phyloP scores from a whole-genome alignment of 163 green algal genomes.

The Prototheca cutis region DNA sequence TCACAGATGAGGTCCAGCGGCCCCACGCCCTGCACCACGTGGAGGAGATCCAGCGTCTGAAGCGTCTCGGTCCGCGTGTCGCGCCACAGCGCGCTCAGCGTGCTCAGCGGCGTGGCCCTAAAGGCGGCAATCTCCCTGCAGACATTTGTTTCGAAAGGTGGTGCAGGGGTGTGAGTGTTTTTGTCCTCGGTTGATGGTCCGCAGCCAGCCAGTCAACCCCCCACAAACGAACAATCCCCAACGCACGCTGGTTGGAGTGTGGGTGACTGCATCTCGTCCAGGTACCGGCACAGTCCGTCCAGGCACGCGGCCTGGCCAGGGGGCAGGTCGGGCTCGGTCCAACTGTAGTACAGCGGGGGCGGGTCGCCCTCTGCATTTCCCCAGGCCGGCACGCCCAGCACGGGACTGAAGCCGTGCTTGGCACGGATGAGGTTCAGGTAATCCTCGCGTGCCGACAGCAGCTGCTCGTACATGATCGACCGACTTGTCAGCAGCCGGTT shows the following conservation, averaged over 20 bases:
- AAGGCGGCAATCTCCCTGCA: neutral
- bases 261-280: neutral
- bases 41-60: neutral
- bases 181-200: too few relatives aligned
- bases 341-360: constrained; percentile 1
- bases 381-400: neutral
- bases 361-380: neutral
- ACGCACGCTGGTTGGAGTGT: neutral
- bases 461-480: neutral
- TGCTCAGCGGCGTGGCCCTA: neutral
- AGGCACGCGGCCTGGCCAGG: neutral
- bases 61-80: neutral
- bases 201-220: too few relatives aligned
- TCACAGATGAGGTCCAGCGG: neutral
- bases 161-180: neutral
- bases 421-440: neutral
- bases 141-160: neutral
- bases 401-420: neutral
- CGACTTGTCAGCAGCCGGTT: constrained; percentile 1
- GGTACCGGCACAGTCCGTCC: constrained; percentile 1
- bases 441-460: neutral
- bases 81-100: neutral
- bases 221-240: too few relatives aligned
- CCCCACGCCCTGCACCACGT: neutral
- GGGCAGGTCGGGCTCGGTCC: neutral